A percentile compares a stretch with the other conserved stretches of the same genome.
These are phyloP conservation scores for Sarocladium kiliense DNA, from an alignment of 2,329 filamentous ascomycete species.

Conservation along the genomic window DNA sequence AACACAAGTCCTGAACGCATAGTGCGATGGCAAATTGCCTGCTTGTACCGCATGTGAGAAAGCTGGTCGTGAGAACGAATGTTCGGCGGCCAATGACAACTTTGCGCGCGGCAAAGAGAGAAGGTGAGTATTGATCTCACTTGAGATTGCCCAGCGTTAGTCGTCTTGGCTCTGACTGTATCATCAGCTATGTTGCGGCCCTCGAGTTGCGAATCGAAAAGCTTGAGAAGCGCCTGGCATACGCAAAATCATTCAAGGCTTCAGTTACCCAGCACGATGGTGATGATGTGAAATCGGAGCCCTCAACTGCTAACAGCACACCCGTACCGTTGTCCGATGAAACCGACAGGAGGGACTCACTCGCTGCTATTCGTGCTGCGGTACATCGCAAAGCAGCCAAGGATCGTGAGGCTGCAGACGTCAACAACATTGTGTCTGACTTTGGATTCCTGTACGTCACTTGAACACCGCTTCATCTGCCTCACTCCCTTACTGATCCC, in stretches of 20 bases:
- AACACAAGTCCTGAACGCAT: slow-evolving; percentile 7
- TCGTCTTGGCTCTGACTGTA: slow-evolving; percentile 7
- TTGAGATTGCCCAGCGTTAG: not conserved
- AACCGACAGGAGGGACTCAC: slow-evolving; percentile 58
- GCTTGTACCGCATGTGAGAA: slow-evolving; percentile 94
- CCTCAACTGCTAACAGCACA: slow-evolving; percentile 3
- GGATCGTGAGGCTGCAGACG: slow-evolving; percentile 72
- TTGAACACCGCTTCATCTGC: not conserved
- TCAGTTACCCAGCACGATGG: slow-evolving; percentile 37
- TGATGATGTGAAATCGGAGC: slow-evolving; percentile 15
- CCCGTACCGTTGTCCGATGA: slow-evolving; percentile 22
- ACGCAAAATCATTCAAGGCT: slow-evolving; percentile 64
- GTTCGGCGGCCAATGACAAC: slow-evolving; percentile 91
- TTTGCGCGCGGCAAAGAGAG: slow-evolving; percentile 93
- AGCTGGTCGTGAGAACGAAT: slow-evolving; percentile 78
- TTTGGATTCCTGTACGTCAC: slow-evolving; percentile 79
- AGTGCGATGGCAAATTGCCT: slow-evolving; percentile 93
- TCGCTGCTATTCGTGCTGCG: slow-evolving; percentile 55
- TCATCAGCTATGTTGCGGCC: slow-evolving; percentile 76
- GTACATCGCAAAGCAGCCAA: slow-evolving; percentile 61
- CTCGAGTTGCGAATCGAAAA: slow-evolving; percentile 89
- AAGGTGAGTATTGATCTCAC: slow-evolving; percentile 46
- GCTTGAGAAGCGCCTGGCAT: slow-evolving; percentile 71
- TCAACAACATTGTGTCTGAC: slow-evolving; percentile 87
- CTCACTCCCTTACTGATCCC: not conserved